Conservation (phyloP, 2,329 filamentous ascomycete genomes). For the Trichoderma sp. region DNA sequence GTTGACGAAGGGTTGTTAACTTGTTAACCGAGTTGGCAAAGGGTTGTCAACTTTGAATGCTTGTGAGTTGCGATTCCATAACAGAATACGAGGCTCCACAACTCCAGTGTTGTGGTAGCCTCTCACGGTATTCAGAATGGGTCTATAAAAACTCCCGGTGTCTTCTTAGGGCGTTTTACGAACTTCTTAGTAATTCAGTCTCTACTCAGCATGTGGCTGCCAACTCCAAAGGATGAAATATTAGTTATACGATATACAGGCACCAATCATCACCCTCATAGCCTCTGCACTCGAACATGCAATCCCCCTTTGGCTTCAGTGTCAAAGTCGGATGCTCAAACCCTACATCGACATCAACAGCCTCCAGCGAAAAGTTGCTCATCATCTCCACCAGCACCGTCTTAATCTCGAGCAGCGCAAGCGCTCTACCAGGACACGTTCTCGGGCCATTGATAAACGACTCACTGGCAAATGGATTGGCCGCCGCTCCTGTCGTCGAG, state of each 20-base stretch:
- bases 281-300: not conserved
- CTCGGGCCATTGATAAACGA: slow-evolving; percentile 42
- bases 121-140: not conserved
- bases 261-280: not conserved
- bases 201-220: not conserved
- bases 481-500: slow-evolving; percentile 27
- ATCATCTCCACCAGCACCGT: slow-evolving; percentile 37
- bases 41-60: not conserved
- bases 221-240: not conserved
- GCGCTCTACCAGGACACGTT: slow-evolving; percentile 41
- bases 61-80: not conserved
- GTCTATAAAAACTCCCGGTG: not conserved
- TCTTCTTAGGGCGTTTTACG: not conserved
- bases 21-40: not conserved
- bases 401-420: slow-evolving; percentile 43
- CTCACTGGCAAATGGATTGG: slow-evolving; percentile 36
- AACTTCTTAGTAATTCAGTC: not conserved
- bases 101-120: not conserved
- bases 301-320: slow-evolving; percentile 28
- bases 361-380: slow-evolving; percentile 30
- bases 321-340: slow-evolving; percentile 30
- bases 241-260: not conserved
- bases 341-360: slow-evolving; percentile 27
- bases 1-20: not conserved
- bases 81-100: not conserved